Conservation (phyloP, 345 rosid species). For the Aegle marmelos region DNA sequence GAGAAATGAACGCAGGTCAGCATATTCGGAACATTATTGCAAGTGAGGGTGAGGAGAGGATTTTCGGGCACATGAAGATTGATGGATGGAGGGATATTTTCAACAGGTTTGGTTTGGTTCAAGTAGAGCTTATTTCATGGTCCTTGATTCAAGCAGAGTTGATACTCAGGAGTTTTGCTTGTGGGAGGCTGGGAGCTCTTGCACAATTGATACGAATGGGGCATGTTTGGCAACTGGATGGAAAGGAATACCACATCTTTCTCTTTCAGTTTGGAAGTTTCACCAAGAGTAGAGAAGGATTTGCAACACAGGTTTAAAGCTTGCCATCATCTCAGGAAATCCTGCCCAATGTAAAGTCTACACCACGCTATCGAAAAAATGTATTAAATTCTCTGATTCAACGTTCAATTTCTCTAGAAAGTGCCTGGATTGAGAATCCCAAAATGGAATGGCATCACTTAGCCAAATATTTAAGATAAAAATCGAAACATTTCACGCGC, state of each 20-base stretch:
- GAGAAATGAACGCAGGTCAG: slow-evolving; percentile 7
- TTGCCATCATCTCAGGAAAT: too few relatives aligned
- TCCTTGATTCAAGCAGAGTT: slow-evolving; percentile 12
- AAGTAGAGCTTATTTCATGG: slow-evolving; percentile 6
- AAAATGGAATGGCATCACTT: too few relatives aligned
- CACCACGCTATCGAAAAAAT: too few relatives aligned
- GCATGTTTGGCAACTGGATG: slow-evolving; percentile 19
- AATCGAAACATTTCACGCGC: too few relatives aligned
- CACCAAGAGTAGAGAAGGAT: background rate
- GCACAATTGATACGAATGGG: slow-evolving; percentile 3
- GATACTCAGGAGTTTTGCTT: slow-evolving; percentile 11
- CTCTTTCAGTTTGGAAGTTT: slow-evolving; percentile 24
- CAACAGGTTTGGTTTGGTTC: slow-evolving; percentile 10
- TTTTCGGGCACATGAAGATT: slow-evolving; percentile 9
- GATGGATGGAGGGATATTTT: slow-evolving; percentile 22
- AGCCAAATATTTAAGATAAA: too few relatives aligned
- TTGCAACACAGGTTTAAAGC: background rate
- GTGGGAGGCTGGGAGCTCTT: slow-evolving; percentile 17
- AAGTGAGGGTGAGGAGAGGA: slow-evolving; percentile 15
- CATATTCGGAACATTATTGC: slow-evolving; percentile 13
- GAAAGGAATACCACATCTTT: slow-evolving; percentile 19
- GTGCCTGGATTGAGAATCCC: too few relatives aligned
- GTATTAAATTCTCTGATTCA: too few relatives aligned
- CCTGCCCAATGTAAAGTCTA: too few relatives aligned
- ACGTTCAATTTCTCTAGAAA: too few relatives aligned